These are phyloP conservation scores for Verticillium nonalfalfae DNA, from an alignment of 2,329 filamentous ascomycete species.

Conservation along the genomic window DNA sequence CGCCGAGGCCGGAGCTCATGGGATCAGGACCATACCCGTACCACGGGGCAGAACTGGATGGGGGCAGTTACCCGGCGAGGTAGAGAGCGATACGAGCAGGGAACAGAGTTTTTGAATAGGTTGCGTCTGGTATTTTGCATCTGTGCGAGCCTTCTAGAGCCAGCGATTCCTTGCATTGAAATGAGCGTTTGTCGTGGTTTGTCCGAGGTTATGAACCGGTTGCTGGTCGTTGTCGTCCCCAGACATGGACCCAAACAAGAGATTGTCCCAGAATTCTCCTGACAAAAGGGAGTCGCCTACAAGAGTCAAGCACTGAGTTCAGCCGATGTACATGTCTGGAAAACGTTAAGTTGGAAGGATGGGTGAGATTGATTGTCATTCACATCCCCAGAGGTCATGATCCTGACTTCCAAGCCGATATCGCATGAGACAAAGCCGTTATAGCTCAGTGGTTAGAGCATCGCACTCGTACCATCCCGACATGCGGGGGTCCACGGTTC, in stretches of 20 bases:
- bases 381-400: too few relatives aligned
- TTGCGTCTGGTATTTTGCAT: not conserved
- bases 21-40: not conserved
- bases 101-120: not conserved
- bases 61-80: not conserved
- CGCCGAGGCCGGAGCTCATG: constrained; percentile 4
- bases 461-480: not conserved
- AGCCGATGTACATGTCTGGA: too few relatives aligned
- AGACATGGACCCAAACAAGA: too few relatives aligned
- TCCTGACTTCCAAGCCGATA: not conserved
- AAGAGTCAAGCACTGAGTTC: too few relatives aligned
- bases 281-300: too few relatives aligned
- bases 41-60: constrained; percentile 8
- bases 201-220: too few relatives aligned
- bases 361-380: too few relatives aligned
- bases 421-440: not conserved
- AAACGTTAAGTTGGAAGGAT: too few relatives aligned
- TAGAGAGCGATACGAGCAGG: not conserved
- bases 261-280: too few relatives aligned
- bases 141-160: not conserved
- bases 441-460: not conserved
- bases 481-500: not conserved
- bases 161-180: too few relatives aligned
- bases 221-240: too few relatives aligned
- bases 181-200: too few relatives aligned